These are phyloP conservation scores for Alternaria alternata DNA, from an alignment of 2,329 filamentous ascomycete genomes.

Conservation along the genomic window DNA sequence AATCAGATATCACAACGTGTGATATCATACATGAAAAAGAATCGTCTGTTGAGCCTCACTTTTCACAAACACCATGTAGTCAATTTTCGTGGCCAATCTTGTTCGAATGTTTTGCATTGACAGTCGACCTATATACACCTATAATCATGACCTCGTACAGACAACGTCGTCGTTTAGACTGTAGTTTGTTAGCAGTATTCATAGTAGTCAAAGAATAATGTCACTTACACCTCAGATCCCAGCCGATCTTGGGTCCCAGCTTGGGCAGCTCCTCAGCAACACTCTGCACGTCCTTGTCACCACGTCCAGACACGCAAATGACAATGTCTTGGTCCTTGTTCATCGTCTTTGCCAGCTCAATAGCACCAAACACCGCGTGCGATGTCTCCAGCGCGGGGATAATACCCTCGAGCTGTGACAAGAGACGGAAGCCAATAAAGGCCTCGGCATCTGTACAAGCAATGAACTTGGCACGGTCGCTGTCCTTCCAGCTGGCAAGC, in stretches of 20 bases:
- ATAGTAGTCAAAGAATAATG: not conserved
- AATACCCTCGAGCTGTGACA: slow-evolving; percentile 91
- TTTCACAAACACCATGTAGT: not conserved
- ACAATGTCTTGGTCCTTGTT: slow-evolving; percentile 87
- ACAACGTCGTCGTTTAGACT: slow-evolving; percentile 31
- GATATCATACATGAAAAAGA: not conserved
- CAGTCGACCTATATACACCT: slow-evolving; percentile 1
- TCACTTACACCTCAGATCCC: slow-evolving; percentile 65
- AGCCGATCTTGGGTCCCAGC: slow-evolving; percentile 85
- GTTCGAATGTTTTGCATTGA: not conserved
- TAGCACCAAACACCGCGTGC: slow-evolving; percentile 88
- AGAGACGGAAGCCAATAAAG: slow-evolving; percentile 82
- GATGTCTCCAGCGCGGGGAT: slow-evolving; percentile 95
- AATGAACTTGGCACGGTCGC: slow-evolving; percentile 82
- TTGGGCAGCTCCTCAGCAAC: slow-evolving; percentile 93
- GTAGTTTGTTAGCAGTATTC: slow-evolving; percentile 26
- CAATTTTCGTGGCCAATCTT: not conserved
- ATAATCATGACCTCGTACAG: not conserved
- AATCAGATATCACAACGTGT: slow-evolving; percentile 22
- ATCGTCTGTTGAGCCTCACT: not conserved
- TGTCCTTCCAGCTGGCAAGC: slow-evolving; percentile 92
- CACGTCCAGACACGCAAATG: slow-evolving; percentile 89
- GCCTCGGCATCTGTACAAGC: slow-evolving; percentile 92
- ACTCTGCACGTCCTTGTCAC: slow-evolving; percentile 98
- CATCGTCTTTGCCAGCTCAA: slow-evolving; percentile 94